Evolutionary conservation across 1,284 basidiomycete species (phyloP).

Genomic region (Rhizoctonia solani): DNA sequence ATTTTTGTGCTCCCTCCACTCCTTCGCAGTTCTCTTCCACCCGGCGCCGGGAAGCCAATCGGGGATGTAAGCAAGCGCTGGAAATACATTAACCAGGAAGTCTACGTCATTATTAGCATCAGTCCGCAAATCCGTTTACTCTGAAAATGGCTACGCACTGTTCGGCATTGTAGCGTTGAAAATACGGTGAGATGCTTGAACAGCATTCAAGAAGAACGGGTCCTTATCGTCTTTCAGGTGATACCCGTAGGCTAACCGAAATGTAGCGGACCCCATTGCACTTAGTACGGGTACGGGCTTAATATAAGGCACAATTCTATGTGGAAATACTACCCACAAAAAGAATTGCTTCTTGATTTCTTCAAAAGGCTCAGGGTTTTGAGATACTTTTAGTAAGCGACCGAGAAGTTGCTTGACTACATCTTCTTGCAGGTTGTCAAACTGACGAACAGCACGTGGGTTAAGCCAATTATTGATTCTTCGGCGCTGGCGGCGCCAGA

Average conservation of each 20-base stretch:
- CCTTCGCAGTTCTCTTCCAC: slow-evolving; percentile 10
- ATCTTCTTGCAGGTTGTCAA: background rate
- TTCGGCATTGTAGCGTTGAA: background rate
- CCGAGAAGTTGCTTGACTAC: background rate
- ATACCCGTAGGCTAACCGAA: slow-evolving; percentile 14
- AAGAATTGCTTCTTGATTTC: background rate
- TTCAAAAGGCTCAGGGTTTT: background rate
- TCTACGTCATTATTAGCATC: background rate
- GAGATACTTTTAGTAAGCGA: background rate
- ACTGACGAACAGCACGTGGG: background rate
- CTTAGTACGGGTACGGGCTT: background rate
- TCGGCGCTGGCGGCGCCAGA: slow-evolving; percentile 2
- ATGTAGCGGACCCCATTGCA: slow-evolving; percentile 15
- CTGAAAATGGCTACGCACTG: background rate
- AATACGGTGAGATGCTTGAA: background rate
- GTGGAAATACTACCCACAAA: background rate
- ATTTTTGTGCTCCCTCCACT: slow-evolving; percentile 13
- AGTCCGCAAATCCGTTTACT: background rate
- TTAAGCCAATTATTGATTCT: slow-evolving; percentile 27
- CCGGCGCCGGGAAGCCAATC: slow-evolving; percentile 25
- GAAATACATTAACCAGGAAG: slow-evolving; percentile 11
- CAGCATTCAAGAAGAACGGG: background rate
- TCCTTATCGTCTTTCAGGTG: background rate
- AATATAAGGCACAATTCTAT: background rate
- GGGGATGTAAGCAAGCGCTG: slow-evolving; percentile 7